Evolutionary conservation across 768 basidiomycete species (phyloP).

Genomic region (Amanita polypyramis): DNA sequence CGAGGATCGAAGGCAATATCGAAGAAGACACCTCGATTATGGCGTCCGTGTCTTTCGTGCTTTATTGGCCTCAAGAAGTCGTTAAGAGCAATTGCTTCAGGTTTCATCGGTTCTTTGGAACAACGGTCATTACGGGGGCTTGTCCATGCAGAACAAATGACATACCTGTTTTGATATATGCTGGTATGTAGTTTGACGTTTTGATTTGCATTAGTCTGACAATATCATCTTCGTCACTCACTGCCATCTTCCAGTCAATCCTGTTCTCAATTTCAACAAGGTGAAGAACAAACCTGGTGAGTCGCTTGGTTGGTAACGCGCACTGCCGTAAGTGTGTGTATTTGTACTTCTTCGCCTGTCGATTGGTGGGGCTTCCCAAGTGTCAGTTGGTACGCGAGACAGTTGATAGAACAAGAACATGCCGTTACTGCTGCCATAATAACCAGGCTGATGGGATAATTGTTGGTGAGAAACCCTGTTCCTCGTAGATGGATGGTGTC

Average conservation of each 20-base stretch:
- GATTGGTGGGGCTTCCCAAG: not conserved
- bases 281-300: slow-evolving; percentile 1
- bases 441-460: not conserved
- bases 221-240: slow-evolving; percentile 1
- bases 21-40: slow-evolving; percentile 21
- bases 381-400: not conserved
- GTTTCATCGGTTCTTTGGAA: slow-evolving; percentile 25
- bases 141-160: not conserved
- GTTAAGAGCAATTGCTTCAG: slow-evolving; percentile 28
- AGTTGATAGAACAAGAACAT: not conserved
- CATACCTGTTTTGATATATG: slow-evolving; percentile 18
- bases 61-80: slow-evolving; percentile 34
- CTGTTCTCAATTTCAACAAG: not conserved
- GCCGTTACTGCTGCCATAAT: not conserved
- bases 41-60: slow-evolving; percentile 23
- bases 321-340: not conserved
- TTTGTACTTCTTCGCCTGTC: slow-evolving; percentile 2
- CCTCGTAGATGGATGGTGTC: slow-evolving; percentile 1
- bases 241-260: not conserved
- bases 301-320: slow-evolving; percentile 2
- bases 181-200: slow-evolving; percentile 19
- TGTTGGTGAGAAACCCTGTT: not conserved
- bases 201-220: not conserved
- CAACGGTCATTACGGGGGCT: not conserved
- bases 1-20: slow-evolving; percentile 37